phyloP scores from a whole-genome alignment of 202 grass and related monocot species.

The Hordeum pubiflorum region DNA sequence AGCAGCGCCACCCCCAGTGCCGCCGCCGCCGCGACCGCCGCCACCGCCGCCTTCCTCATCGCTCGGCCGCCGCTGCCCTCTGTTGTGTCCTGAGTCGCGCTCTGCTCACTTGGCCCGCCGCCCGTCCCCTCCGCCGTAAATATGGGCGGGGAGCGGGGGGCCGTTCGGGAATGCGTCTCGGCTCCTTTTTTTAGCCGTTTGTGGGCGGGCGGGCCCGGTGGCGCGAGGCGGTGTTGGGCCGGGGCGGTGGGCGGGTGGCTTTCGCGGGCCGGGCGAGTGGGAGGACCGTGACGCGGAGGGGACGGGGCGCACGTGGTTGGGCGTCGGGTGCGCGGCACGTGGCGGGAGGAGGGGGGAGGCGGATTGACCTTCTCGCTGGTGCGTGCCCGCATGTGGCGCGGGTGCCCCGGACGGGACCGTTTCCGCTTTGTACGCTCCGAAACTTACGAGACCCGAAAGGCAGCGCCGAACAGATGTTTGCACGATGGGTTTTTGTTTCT shows the following conservation, averaged over 20 bases:
- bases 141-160: background rate
- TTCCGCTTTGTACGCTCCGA: too few species aligned
- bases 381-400: too few species aligned
- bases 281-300: background rate
- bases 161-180: background rate
- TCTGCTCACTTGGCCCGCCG: background rate
- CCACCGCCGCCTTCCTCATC: constrained; percentile 28
- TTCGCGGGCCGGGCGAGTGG: background rate
- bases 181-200: background rate
- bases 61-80: background rate
- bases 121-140: background rate
- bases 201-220: background rate
- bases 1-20: constrained; percentile 36
- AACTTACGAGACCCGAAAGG: too few species aligned
- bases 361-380: background rate
- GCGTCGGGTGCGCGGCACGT: background rate
- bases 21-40: constrained; percentile 20
- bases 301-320: background rate
- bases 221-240: background rate
- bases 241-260: background rate
- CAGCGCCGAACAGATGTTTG: too few species aligned
- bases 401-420: too few species aligned
- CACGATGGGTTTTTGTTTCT: too few species aligned
- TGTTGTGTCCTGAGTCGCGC: background rate
- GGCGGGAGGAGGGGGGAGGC: background rate